Conservation (phyloP, 2,329 filamentous ascomycete genomes). For the Alternaria gaisen region DNA sequence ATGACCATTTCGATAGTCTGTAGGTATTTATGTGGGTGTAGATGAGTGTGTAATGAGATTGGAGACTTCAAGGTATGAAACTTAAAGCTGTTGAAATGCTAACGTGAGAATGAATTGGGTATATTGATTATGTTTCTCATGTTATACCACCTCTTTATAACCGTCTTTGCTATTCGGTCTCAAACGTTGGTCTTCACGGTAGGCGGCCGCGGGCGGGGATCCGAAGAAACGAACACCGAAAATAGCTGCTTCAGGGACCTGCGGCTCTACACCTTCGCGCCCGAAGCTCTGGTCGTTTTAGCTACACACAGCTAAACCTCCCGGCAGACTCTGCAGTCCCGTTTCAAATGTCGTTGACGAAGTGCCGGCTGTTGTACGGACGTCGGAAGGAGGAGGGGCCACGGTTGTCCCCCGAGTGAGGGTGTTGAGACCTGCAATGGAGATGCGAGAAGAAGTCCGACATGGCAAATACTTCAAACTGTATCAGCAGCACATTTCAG, state of each 20-base stretch:
- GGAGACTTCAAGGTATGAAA: neutral
- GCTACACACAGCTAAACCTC: conserved; percentile 21
- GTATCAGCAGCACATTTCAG: neutral
- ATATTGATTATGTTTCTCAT: conserved; percentile 9
- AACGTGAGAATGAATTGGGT: conserved; percentile 10
- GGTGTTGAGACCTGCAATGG: conserved; percentile 17
- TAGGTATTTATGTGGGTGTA: conserved; percentile 7
- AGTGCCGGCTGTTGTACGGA: conserved; percentile 32
- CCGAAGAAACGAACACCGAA: conserved; percentile 34
- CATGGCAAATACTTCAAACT: neutral
- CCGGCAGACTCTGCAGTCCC: conserved; percentile 16
- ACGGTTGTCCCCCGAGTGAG: conserved; percentile 22
- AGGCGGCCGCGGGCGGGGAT: conserved; percentile 34
- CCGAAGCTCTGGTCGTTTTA: conserved; percentile 24
- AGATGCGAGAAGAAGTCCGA: conserved; percentile 22
- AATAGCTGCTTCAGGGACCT: conserved; percentile 28
- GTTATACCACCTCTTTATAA: conserved; percentile 19
- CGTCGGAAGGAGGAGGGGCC: conserved; percentile 43
- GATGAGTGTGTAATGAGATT: conserved; percentile 20
- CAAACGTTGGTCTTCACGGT: conserved; percentile 22
- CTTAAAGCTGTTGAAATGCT: neutral
- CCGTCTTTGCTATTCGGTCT: conserved; percentile 16
- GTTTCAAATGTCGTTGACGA: conserved; percentile 29
- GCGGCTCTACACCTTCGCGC: conserved; percentile 35
- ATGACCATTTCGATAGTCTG: conserved; percentile 48